Evolutionary conservation across 2,329 filamentous ascomycete genomes (phyloP).

Genomic region (Colletotrichum theobromicola): DNA sequence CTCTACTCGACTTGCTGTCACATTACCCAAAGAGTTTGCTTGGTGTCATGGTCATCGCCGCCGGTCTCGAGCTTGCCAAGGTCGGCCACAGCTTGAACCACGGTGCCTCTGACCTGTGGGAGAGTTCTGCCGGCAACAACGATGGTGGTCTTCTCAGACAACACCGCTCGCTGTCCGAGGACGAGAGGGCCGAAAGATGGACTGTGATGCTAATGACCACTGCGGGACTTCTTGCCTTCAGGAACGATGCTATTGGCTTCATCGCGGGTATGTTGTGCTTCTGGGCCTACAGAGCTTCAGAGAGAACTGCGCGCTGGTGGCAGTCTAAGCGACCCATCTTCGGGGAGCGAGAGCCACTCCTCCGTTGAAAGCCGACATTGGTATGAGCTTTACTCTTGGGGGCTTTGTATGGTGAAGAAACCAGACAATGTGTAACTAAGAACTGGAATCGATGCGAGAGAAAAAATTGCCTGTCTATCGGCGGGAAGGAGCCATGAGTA

Average conservation of each 20-base stretch:
- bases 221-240: constrained; percentile 81
- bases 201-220: constrained; percentile 90
- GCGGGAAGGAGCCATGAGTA: too few species aligned
- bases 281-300: constrained; percentile 63
- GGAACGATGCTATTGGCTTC: constrained; percentile 90
- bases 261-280: constrained; percentile 81
- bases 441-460: not conserved
- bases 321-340: constrained; percentile 27
- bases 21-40: constrained; percentile 79
- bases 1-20: constrained; percentile 72
- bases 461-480: not conserved
- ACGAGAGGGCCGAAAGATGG: constrained; percentile 78
- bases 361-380: not conserved
- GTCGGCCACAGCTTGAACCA: constrained; percentile 85
- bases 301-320: constrained; percentile 46
- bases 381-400: not conserved
- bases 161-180: constrained; percentile 62
- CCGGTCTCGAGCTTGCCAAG: constrained; percentile 85
- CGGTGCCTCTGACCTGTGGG: constrained; percentile 66
- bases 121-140: constrained; percentile 52
- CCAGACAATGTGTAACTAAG: not conserved
- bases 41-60: constrained; percentile 88
- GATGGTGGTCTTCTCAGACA: constrained; percentile 37
- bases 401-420: not conserved
- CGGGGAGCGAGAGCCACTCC: constrained; percentile 36